Evolutionary conservation across 306 rosid species (phyloP).

Genomic region (Malus domestica): DNA sequence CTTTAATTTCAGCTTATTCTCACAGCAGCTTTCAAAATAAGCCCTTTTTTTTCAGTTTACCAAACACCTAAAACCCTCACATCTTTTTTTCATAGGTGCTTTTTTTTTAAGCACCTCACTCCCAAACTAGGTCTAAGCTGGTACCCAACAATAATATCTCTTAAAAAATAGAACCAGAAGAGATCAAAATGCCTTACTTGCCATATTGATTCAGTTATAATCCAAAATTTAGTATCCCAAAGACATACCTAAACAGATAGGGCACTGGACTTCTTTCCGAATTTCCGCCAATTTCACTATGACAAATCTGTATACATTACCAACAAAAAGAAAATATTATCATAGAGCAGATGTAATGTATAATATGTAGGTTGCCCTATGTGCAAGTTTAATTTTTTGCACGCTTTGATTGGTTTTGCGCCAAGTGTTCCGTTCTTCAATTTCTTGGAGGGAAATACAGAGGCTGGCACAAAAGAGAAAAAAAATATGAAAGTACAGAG

Average conservation of each 20-base stretch:
- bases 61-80: too few relatives aligned
- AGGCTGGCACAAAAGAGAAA: neutral
- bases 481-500: neutral
- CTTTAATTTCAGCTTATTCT: too few relatives aligned
- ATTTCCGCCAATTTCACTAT: constrained; percentile 51
- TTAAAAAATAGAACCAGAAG: neutral
- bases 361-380: neutral
- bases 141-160: neutral
- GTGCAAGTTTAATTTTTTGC: constrained; percentile 1
- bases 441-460: neutral
- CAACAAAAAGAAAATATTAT: constrained; percentile 17
- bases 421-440: too few relatives aligned
- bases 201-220: constrained; percentile 6
- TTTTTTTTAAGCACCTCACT: too few relatives aligned
- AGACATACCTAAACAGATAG: constrained; percentile 72
- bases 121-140: neutral
- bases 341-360: neutral
- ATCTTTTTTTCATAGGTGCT: too few relatives aligned
- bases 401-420: neutral
- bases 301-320: constrained; percentile 45
- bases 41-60: too few relatives aligned
- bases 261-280: constrained; percentile 70
- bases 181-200: constrained; percentile 4
- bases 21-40: too few relatives aligned
- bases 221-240: neutral